Conservation (phyloP, 495 filamentous ascomycete species). For the Paragyromitra xinjiangensis region DNA sequence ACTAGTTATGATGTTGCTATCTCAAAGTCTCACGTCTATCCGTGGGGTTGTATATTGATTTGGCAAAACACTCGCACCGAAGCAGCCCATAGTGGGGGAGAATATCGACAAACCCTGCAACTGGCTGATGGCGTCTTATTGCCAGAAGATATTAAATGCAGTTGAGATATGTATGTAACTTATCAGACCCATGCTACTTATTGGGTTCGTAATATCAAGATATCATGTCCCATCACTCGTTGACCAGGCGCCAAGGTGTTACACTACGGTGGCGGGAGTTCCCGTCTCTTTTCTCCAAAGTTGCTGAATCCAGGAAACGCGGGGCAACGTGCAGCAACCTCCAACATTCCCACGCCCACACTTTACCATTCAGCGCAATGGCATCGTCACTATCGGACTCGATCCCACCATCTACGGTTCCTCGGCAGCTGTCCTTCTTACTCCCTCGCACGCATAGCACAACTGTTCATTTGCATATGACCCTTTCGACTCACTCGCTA, state of each 20-base stretch:
- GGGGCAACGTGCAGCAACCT: constrained; percentile 19
- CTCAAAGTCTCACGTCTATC: too few species aligned
- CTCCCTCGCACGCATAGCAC: constrained; percentile 80
- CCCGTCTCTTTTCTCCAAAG: neutral
- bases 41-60: too few species aligned
- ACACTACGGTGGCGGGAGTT: neutral
- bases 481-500: constrained; percentile 70
- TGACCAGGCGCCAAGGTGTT: constrained; percentile 8
- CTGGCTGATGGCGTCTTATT: too few species aligned
- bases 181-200: neutral
- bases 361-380: constrained; percentile 9
- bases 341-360: neutral
- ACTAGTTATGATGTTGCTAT: too few species aligned
- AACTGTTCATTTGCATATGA: constrained; percentile 80
- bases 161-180: neutral
- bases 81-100: too few species aligned
- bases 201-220: neutral
- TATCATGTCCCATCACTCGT: constrained; percentile 36
- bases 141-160: too few species aligned
- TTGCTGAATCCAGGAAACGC: neutral
- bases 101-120: too few species aligned
- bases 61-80: too few species aligned
- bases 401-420: constrained; percentile 23
- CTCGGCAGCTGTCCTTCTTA: constrained; percentile 72
- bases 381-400: constrained; percentile 7